phyloP scores from a whole-genome alignment of 2,329 filamentous ascomycete genomes.

The Penicillium sp. region DNA sequence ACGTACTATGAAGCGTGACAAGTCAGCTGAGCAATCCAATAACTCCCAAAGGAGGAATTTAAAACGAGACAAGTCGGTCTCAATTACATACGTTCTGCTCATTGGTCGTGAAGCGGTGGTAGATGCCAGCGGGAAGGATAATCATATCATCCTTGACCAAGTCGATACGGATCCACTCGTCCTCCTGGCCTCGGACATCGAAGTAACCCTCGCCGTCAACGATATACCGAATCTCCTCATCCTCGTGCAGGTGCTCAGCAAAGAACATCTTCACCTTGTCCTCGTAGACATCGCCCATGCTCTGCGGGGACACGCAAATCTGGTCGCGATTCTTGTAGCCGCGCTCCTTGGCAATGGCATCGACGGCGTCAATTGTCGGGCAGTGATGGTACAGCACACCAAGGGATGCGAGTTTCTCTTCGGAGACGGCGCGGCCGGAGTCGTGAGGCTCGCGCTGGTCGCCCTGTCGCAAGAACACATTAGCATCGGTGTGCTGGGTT shows the following conservation, averaged over 20 bases:
- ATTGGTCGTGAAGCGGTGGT: slow-evolving; percentile 96
- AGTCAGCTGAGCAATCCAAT: background rate
- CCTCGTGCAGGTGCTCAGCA: slow-evolving; percentile 92
- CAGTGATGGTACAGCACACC: slow-evolving; percentile 80
- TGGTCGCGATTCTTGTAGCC: slow-evolving; percentile 94
- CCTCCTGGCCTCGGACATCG: slow-evolving; percentile 79
- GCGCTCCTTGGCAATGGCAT: slow-evolving; percentile 72
- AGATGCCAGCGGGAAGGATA: slow-evolving; percentile 91
- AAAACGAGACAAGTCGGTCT: background rate
- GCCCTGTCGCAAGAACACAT: slow-evolving; percentile 58
- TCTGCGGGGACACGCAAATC: slow-evolving; percentile 81
- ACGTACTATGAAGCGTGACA: slow-evolving; percentile 68
- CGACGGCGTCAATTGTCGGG: slow-evolving; percentile 65
- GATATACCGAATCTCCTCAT: slow-evolving; percentile 97
- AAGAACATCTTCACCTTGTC: slow-evolving; percentile 94
- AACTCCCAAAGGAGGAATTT: background rate
- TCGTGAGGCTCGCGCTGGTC: slow-evolving; percentile 93
- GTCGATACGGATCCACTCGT: slow-evolving; percentile 85
- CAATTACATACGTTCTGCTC: slow-evolving; percentile 73
- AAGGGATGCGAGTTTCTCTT: slow-evolving; percentile 67
- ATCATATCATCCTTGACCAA: slow-evolving; percentile 88
- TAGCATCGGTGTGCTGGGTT: slow-evolving; percentile 10
- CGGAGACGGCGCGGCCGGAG: slow-evolving; percentile 70
- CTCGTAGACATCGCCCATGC: slow-evolving; percentile 86
- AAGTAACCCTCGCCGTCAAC: slow-evolving; percentile 87